phyloP scores from a whole-genome alignment of 73 alveolate genomes.

The Paramecium biaurelia region DNA sequence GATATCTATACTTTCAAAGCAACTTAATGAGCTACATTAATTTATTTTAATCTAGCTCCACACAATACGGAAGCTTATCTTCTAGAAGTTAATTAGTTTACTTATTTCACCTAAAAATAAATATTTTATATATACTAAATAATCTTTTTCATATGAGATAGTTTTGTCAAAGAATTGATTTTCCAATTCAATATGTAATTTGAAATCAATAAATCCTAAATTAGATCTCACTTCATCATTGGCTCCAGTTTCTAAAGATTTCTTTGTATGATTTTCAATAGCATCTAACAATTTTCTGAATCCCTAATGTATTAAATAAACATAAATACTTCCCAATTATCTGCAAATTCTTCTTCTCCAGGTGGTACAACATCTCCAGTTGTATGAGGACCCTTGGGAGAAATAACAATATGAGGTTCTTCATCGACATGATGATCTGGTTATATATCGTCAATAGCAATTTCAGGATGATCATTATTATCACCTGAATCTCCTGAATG shows the following conservation, averaged over 20 bases:
- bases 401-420: background rate
- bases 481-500: background rate
- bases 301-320: background rate
- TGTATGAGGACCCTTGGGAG: background rate
- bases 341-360: conserved; percentile 39
- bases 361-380: background rate
- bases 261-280: background rate
- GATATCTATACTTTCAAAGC: background rate
- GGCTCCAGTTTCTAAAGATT: background rate
- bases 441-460: background rate
- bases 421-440: background rate
- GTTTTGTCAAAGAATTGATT: conserved; percentile 30
- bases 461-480: background rate
- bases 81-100: background rate
- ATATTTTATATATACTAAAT: background rate
- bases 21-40: background rate
- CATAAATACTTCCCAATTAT: background rate
- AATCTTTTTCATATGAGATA: background rate
- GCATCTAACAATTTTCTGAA: conserved; percentile 50
- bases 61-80: background rate
- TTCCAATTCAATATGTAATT: conserved; percentile 43
- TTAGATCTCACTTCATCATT: conserved; percentile 49
- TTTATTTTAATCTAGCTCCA: conserved; percentile 14
- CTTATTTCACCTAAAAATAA: background rate
- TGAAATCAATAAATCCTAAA: conserved; percentile 16